phyloP scores from a whole-genome alignment of 179 eudicot genomes.

The Silene noctiflora region DNA sequence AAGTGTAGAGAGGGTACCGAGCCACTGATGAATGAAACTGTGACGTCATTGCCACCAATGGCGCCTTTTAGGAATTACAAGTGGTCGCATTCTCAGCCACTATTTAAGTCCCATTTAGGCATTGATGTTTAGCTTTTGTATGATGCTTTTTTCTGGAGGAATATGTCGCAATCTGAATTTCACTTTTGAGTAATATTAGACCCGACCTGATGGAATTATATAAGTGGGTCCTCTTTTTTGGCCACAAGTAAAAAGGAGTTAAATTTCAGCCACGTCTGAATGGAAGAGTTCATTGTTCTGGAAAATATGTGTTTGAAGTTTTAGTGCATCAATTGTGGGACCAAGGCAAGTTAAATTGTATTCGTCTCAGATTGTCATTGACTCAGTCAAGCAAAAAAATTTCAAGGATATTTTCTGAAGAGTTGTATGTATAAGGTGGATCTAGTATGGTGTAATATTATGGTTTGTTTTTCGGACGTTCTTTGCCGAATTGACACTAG shows the following conservation, averaged over 20 bases:
- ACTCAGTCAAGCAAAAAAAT: background rate
- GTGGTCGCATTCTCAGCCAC: conserved; percentile 20
- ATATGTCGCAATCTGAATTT: conserved; percentile 19
- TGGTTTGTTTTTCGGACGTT: background rate
- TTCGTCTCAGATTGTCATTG: conserved; percentile 13
- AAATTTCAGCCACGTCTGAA: conserved; percentile 22
- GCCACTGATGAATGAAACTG: background rate
- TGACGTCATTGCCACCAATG: conserved; percentile 11
- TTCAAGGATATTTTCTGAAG: background rate
- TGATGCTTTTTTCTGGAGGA: conserved; percentile 16
- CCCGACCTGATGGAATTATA: conserved; percentile 22
- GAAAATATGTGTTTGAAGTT: conserved; percentile 4
- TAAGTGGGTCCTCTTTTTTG: conserved; percentile 12
- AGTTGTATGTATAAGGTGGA: background rate
- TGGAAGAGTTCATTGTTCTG: conserved; percentile 3
- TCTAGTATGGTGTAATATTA: background rate
- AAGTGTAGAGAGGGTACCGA: conserved; percentile 1
- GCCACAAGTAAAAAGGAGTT: conserved; percentile 23
- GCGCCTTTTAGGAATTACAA: conserved; percentile 16
- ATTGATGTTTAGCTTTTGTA: conserved; percentile 7
- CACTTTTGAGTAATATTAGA: conserved; percentile 11
- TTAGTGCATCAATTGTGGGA: conserved; percentile 8
- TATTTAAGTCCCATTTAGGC: conserved; percentile 3
- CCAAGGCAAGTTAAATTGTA: conserved; percentile 14
- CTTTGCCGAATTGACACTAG: too few relatives aligned